Conservation (phyloP, 2,329 filamentous ascomycete genomes). For the Xylariomycetidae sp. region DNA sequence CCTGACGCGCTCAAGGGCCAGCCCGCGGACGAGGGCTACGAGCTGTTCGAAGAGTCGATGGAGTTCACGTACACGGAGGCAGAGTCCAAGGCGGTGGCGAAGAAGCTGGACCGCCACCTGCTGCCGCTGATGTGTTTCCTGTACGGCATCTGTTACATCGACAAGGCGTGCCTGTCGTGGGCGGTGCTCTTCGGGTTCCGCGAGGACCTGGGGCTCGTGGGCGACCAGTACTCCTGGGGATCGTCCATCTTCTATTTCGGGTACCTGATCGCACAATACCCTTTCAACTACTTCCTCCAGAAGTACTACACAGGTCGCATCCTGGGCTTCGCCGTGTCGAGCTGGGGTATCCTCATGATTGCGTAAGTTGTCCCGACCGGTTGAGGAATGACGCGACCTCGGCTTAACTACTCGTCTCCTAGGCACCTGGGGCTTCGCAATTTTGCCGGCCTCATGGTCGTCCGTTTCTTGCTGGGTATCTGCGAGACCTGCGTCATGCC, state of each 20-base stretch:
- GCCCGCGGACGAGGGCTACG: slow-evolving; percentile 18
- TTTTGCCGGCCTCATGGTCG: slow-evolving; percentile 10
- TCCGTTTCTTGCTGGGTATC: slow-evolving; percentile 12
- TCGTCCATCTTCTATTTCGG: slow-evolving; percentile 50
- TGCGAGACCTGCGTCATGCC: slow-evolving; percentile 10
- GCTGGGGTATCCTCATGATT: slow-evolving; percentile 31
- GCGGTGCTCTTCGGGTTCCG: slow-evolving; percentile 19
- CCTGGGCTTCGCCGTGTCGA: slow-evolving; percentile 31
- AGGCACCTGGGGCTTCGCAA: slow-evolving; percentile 24
- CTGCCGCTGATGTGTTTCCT: slow-evolving; percentile 47
- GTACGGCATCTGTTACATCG: slow-evolving; percentile 48
- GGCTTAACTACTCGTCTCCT: slow-evolving; percentile 2
- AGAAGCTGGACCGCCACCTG: slow-evolving; percentile 44
- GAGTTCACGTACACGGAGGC: slow-evolving; percentile 34
- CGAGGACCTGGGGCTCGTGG: slow-evolving; percentile 39
- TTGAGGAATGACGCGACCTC: no score
- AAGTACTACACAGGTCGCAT: slow-evolving; percentile 1
- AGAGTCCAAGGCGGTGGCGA: slow-evolving; percentile 21
- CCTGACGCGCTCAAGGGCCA: slow-evolving; percentile 13
- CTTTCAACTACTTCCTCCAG: slow-evolving; percentile 3
- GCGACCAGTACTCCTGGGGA: slow-evolving; percentile 47
- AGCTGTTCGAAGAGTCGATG: slow-evolving; percentile 15
- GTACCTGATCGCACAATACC: slow-evolving; percentile 2
- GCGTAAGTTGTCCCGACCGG: slow-evolving; percentile 13
- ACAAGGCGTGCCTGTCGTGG: slow-evolving; percentile 33